Conservation (phyloP, 2,329 filamentous ascomycete genomes). For the Fusarium heterosporum region DNA sequence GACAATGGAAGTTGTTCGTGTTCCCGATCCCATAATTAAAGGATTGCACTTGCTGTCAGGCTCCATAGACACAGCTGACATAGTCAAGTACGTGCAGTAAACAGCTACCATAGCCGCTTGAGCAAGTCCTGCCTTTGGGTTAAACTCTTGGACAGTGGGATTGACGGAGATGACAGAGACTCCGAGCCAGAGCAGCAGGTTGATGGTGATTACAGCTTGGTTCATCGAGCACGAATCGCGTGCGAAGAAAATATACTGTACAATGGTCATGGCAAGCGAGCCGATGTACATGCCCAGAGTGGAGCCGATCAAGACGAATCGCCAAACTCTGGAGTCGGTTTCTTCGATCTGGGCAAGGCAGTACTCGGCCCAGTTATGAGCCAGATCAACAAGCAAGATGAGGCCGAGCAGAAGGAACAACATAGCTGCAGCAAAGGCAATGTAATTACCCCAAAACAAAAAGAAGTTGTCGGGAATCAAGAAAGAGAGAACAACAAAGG, state of each 20-base stretch:
- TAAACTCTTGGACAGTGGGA: constrained; percentile 88
- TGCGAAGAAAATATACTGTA: constrained; percentile 98
- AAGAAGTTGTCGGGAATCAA: constrained; percentile 96
- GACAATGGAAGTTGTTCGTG: constrained; percentile 89
- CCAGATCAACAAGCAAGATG: constrained; percentile 91
- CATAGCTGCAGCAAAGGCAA: constrained; percentile 88
- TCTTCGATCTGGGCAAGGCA: constrained; percentile 94
- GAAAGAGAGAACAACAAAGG: constrained; percentile 89
- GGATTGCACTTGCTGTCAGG: constrained; percentile 97
- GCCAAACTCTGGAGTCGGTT: constrained; percentile 86
- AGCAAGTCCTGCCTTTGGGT: constrained; percentile 93
- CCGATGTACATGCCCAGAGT: constrained; percentile 93
- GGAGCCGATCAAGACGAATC: constrained; percentile 87
- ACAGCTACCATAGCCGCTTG: constrained; percentile 97
- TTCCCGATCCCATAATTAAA: constrained; percentile 84
- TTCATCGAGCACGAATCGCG: constrained; percentile 89
- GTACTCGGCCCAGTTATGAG: constrained; percentile 97
- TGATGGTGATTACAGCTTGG: constrained; percentile 94
- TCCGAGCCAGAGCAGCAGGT: constrained; percentile 83
- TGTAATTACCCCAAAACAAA: constrained; percentile 94
- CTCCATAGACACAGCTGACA: constrained; percentile 99
- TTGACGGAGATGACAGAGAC: constrained; percentile 90
- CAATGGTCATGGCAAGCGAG: constrained; percentile 90
- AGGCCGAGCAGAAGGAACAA: constrained; percentile 93
- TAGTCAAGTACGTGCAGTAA: constrained; percentile 98